Conservation (phyloP, 1,139 yeast species). For the Meyerozyma guilliermondii region DNA sequence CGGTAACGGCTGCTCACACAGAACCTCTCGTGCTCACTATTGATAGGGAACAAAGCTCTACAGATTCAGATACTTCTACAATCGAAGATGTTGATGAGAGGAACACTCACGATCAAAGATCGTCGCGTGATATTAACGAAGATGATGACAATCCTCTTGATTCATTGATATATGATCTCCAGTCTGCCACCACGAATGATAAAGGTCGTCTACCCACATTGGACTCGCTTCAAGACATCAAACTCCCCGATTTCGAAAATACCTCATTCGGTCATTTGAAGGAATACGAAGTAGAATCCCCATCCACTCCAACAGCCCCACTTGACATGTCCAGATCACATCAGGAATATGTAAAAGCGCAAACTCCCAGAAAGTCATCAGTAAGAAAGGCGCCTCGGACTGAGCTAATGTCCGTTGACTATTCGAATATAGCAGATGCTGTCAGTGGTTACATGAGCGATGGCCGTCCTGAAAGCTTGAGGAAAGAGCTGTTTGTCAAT, state of each 20-base stretch:
- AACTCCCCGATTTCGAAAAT: constrained; percentile 26
- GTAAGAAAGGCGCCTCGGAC: constrained; percentile 1
- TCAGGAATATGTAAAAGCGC: neutral
- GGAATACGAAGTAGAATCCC: constrained; percentile 11
- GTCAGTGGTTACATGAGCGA: constrained; percentile 19
- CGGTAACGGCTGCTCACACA: neutral
- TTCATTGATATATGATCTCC: constrained; percentile 33
- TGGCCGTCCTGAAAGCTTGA: constrained; percentile 5
- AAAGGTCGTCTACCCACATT: constrained; percentile 17
- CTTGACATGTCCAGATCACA: constrained; percentile 6
- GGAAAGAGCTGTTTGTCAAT: neutral
- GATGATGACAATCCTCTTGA: constrained; percentile 23
- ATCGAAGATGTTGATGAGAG: neutral
- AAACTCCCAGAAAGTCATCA: neutral
- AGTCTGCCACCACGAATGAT: constrained; percentile 17
- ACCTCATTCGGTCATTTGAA: constrained; percentile 10
- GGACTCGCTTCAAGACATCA: constrained; percentile 18
- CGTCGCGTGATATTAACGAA: constrained; percentile 3
- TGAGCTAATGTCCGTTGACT: constrained; percentile 21
- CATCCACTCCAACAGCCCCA: constrained; percentile 30
- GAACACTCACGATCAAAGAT: neutral
- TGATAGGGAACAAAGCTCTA: constrained; percentile 13
- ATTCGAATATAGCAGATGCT: constrained; percentile 24
- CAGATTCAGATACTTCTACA: constrained; percentile 6
- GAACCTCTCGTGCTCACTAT: constrained; percentile 22